Evolutionary conservation across 495 filamentous ascomycete genomes (phyloP).

Genomic region (Pyronema omphalodes): DNA sequence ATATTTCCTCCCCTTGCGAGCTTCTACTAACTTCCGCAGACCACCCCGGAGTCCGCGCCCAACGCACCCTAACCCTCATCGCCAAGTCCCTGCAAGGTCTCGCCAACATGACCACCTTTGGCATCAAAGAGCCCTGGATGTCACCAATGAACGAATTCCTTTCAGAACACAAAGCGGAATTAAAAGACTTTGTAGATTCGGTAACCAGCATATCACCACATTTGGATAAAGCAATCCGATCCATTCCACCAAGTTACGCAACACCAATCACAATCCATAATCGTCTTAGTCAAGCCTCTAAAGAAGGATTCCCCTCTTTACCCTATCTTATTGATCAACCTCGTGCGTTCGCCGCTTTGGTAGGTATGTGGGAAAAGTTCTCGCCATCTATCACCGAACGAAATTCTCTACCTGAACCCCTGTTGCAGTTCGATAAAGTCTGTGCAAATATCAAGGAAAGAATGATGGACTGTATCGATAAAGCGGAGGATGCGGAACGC

Average conservation of each 20-base stretch:
- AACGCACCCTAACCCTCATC: constrained; percentile 81
- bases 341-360: constrained; percentile 70
- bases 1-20: not conserved
- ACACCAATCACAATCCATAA: constrained; percentile 83
- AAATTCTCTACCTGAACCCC: constrained; percentile 24
- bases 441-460: constrained; percentile 55
- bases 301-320: constrained; percentile 86
- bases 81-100: constrained; percentile 91
- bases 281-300: constrained; percentile 58
- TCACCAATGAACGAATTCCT: constrained; percentile 88
- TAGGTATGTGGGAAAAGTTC: constrained; percentile 68
- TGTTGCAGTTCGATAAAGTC: constrained; percentile 51
- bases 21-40: constrained; percentile 31
- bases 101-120: constrained; percentile 83
- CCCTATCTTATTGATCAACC: constrained; percentile 88
- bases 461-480: constrained; percentile 44
- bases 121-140: constrained; percentile 96
- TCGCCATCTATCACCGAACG: constrained; percentile 35
- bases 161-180: constrained; percentile 35
- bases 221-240: constrained; percentile 37
- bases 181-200: constrained; percentile 73
- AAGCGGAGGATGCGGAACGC: constrained; percentile 52
- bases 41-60: constrained; percentile 68
- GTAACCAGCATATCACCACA: constrained; percentile 60
- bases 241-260: constrained; percentile 70